Base-by-base conservation (phyloP, 805 yeast species). In the Ogataea degrootiae region DNA sequence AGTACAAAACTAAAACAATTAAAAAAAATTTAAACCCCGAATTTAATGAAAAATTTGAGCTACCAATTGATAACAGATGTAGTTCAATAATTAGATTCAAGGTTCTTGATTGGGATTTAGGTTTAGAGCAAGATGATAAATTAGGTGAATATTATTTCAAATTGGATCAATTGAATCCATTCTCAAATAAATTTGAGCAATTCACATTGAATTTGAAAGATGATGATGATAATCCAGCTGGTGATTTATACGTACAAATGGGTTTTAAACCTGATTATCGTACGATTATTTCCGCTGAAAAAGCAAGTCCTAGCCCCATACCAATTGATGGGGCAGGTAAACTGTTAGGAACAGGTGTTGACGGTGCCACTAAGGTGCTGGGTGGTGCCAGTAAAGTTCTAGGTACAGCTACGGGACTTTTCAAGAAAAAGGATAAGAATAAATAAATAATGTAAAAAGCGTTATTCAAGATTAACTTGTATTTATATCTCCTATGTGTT, bases 91-190 rank as follows among this genome's bases (percentile, higher is more conserved):
- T 91, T 44, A 71, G 69, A 47, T 72, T 87, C 46, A 77, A 74
- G 47, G 79, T 87, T 15, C 75, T 62, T 60, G 99, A 94, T 64
- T 92, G 97, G 97, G 99, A 94, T 67, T 80, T 92, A 54, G 96
- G 96, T 55, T 82, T 88, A 41, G 89, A 83, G 49, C 79, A 78
- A 50, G 92, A 94, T 66, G 99, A 94, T 66, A 71, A 74, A 53
- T 73, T 94, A 46, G 96, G 98, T 47, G 72, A 70, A 33, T 87
- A 82, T 9, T 56, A 61, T 21, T 62, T 90, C 47, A 75, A 78
- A 11, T 68, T 92, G 48, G 64, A 77, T 0, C 78, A 79, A 14
- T 70, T 91, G 17, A 80, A 82, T 53, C 87, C 90, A 4, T 72
- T 75, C 45, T 59, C 67, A 6, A 70, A 71, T 29, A 51, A 54